Base-by-base conservation (phyloP, 768 basidiomycete species). In the Trametes cubensis region DNA sequence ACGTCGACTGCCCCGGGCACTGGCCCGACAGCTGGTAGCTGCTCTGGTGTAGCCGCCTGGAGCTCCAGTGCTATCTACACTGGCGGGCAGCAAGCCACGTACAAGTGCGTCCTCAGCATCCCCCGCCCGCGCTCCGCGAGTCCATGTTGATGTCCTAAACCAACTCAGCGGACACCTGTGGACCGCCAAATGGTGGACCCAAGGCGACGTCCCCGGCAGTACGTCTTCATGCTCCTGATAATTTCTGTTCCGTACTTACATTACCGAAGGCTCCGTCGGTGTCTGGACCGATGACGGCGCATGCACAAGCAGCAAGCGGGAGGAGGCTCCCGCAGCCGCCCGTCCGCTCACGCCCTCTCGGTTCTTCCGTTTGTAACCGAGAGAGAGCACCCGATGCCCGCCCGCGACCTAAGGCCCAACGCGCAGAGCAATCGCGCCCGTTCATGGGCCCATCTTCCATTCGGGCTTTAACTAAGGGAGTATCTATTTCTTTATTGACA, bases 161-260 rank as follows among this genome's bases (percentile, higher is more conserved):
- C 60, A 25, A 53, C 54, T 30, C 65, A 75, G 73, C 63, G 75
- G 76, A 15, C 66, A 78, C 61, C 70, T 78, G 45, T 81, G 78
- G 78, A 80, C 79, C 14, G 85, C 86, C 3, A 79, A 83, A 57
- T 87, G 83, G 82, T 87, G 87, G 85, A 81, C 84, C 18, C 73
- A 88, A 69, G 78, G 76, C 45, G 81, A 85, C 67, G 77, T 70
- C 44, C 86, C 86, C 10, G 72, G 77, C 63, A 75, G 78, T 77
- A 65, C 47, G 72, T 48, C 14, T 23, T 20, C 4, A 28, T 18
- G 28, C 14, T 20, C 28, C 15, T 2, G 8, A 11, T 17, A 6
- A 6, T n/a, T 15, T 11, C 20, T 47, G n/a, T 52, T 47, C 20
- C 25, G 42, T 45, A 30, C 44, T 41, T 40, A 60, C 60, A n/a